Evolutionary conservation across 192 early-diverging fungal species (phyloP), one percentile per base, ranked within the genome.

Genomic region (Nowakowskiella sp.): DNA sequence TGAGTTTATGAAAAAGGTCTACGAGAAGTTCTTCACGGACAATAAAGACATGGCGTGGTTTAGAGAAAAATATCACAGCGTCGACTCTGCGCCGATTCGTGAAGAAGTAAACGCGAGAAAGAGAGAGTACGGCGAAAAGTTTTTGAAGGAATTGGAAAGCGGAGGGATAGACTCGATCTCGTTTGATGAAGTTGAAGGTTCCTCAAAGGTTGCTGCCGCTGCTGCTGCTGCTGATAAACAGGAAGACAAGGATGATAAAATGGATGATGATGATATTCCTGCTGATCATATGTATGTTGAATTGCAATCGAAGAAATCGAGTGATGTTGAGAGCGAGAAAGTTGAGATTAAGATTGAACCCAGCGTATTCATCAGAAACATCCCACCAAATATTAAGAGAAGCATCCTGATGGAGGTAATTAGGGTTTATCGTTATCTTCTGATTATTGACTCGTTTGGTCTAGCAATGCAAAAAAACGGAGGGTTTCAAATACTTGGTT

Each of bases 11-110:
- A 67, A 76, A 45, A 77, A 78, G 28, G 81, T 85, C 36, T 69
- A 85, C 52, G 67, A 71, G 28, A 74, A 73, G 36, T 93, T 92
- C 59, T 92, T 88, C 66, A 67, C 73, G 0, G 65, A 65, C 16
- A 85, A 94, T 64, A 87, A 84, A 45, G 76, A 82, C 0, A 79
- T 85, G 23, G 90, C 90, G 53, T 97, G 94, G 76, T 97, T 97
- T 67, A 62, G 75, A 19, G 91, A 94, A 72, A 86, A 88, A 53
- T 97, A 93, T 57, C 87, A 94, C 61, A 91, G 91, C 4, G 77
- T 67, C n/a, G 61, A 73, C 0, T 84, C 83, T 42, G 57, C 66
- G 30, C 49, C 61, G 13, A 74, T 85, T 23, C 62, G 67, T 27
- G 52, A 70, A 25, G 64, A 80, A 49, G 64, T 85, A 6, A 56